phyloP scores from a whole-genome alignment of 1,139 yeast species.

The Diutina ranongensis region DNA sequence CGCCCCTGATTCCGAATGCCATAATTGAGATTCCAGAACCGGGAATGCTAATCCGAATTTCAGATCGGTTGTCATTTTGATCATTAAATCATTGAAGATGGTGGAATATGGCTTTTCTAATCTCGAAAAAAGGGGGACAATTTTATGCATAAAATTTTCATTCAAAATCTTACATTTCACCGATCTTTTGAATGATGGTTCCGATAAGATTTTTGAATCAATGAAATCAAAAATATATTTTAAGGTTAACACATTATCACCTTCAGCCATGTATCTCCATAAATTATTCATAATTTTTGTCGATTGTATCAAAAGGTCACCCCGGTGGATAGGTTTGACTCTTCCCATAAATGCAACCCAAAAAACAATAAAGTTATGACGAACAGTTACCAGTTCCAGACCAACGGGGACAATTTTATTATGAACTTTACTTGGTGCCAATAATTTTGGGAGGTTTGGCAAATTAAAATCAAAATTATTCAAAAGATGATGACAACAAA shows the following conservation, averaged over 20 bases:
- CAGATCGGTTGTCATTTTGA: slow-evolving; percentile 9
- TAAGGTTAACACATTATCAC: slow-evolving; percentile 37
- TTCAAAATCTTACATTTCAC: slow-evolving; percentile 70
- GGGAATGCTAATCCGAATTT: slow-evolving; percentile 37
- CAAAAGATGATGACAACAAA: not conserved
- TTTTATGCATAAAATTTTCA: slow-evolving; percentile 57
- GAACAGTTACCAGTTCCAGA: not conserved
- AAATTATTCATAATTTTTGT: slow-evolving; percentile 48
- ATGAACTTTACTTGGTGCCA: not conserved
- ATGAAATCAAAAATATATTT: slow-evolving; percentile 34
- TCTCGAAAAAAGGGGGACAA: slow-evolving; percentile 41
- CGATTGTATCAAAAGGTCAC: slow-evolving; percentile 58
- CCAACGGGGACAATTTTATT: not conserved
- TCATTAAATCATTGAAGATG: slow-evolving; percentile 12
- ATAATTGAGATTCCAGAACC: slow-evolving; percentile 36
- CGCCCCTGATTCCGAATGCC: slow-evolving; percentile 15
- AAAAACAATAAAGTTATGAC: not conserved
- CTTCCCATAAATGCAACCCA: not conserved
- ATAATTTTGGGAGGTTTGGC: not conserved
- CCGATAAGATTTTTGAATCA: slow-evolving; percentile 41
- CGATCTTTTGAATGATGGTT: slow-evolving; percentile 49
- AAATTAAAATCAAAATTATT: slow-evolving; percentile 1
- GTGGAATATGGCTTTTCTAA: slow-evolving; percentile 13
- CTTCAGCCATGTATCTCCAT: slow-evolving; percentile 48
- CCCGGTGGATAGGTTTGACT: slow-evolving; percentile 11